Base-by-base conservation (phyloP, 2,329 filamentous ascomycete species). In the Alternaria triticimaculans region DNA sequence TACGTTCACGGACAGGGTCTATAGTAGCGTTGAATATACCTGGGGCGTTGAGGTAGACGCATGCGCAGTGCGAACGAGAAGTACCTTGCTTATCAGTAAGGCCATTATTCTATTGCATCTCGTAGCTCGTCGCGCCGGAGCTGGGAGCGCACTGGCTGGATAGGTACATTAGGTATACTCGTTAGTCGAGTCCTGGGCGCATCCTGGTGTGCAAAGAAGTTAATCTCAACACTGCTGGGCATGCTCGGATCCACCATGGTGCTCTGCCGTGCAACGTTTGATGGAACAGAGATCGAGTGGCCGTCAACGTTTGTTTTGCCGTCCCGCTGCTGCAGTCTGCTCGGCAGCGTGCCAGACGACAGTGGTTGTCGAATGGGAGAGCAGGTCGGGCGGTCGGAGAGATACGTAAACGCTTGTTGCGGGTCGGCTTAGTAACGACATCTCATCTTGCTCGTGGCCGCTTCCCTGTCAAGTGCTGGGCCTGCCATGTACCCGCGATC, bases 51-150 rank as follows among this genome's bases (percentile, higher is more conserved):
- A 62, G 46, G 58, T 55, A 62, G 33, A 23, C 37, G 64, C 67
- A 64, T 55, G 62, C 71, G 70, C 71, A 74, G 75, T 72, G 73
- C 72, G 73, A 70, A 71, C 56, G 63, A 68, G 51, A 43, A 50
- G 48, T 51, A 64, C 62, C 66, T 72, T 65, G 69, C 71, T 77
- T 77, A 76, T 78, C 74, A 71, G 72, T 69, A 63, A 59, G 69
- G 64, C 53, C 66, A 64, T 74, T 76, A 75, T 72, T 71, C 69
- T 59, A 75, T 72, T 63, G 57, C 70, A 74, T 74, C 65, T 75
- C 66, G 67, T 73, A 62, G 66, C 30, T 26, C 33, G 28, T 58
- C 18, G 41, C 44, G 57, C 56, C 66, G 61, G 59, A 50, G 44
- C 55, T 61, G 30, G 53, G 63, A 58, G 64, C 46, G 59, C 56